Percentiles rank a stretch among this genome's conserved stretches.
These are phyloP conservation scores for Picea abies DNA, from an alignment of 83 land plant species.

Conservation along the genomic window DNA sequence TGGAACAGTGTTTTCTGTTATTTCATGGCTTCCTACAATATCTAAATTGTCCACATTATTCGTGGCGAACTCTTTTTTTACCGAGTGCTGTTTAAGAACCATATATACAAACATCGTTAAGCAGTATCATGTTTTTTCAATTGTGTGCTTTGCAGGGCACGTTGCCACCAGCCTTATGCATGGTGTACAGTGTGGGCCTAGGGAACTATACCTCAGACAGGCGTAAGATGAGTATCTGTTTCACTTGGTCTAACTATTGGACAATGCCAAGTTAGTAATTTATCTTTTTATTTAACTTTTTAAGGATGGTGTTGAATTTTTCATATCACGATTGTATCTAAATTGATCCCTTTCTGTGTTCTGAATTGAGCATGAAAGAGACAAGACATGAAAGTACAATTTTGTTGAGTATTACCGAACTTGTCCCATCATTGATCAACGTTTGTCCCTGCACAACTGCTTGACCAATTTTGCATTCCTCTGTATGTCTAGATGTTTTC, in stretches of 20 bases:
- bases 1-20: not conserved
- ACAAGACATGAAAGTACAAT: no score
- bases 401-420: no score
- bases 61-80: not conserved
- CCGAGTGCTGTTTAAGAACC: not conserved
- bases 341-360: no score
- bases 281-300: no score
- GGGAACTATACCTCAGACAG: not conserved
- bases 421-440: no score
- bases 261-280: no score
- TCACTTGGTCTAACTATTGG: not conserved
- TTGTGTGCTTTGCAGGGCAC: not conserved
- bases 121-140: not conserved
- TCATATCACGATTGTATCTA: no score
- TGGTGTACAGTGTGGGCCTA: not conserved
- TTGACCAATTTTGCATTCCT: no score
- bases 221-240: not conserved
- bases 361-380: no score
- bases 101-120: not conserved
- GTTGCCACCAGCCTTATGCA: not conserved
- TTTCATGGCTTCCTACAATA: not conserved
- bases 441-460: no score
- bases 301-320: no score
- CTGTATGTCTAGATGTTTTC: no score
- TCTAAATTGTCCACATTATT: not conserved